A percentile compares a stretch with the other conserved stretches of the same genome.
These are phyloP conservation scores for Rhodotorula glutinis DNA, from an alignment of 1,284 basidiomycete genomes.

Conservation along the genomic window DNA sequence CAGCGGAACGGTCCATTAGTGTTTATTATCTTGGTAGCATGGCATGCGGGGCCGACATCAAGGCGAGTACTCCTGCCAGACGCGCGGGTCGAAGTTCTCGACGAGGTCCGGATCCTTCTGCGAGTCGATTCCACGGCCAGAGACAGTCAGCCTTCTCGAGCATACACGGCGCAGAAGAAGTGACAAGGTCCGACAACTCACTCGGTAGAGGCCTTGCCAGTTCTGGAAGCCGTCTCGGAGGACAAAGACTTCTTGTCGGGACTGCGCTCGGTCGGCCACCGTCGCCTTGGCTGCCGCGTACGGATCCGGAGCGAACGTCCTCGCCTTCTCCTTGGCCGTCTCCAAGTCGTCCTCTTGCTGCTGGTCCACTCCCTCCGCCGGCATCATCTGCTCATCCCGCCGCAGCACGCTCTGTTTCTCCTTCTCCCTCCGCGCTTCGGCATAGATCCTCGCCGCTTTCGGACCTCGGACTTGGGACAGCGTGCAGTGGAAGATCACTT, in stretches of 20 bases:
- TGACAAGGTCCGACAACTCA: slow-evolving; percentile 8
- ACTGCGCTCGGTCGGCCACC: slow-evolving; percentile 14
- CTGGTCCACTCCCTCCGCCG: neutral
- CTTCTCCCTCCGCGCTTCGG: slow-evolving; percentile 39
- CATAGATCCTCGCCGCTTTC: slow-evolving; percentile 48
- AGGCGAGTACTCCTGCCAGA: slow-evolving; percentile 38
- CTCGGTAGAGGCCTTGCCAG: slow-evolving; percentile 46
- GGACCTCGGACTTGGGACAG: slow-evolving; percentile 47
- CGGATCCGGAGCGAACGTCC: slow-evolving; percentile 24
- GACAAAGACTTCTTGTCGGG: slow-evolving; percentile 45
- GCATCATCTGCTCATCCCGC: neutral
- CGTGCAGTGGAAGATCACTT: slow-evolving; percentile 49
- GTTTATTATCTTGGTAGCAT: too few relatives aligned
- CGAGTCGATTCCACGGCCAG: neutral
- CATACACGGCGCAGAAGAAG: neutral
- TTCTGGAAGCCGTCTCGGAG: slow-evolving; percentile 47
- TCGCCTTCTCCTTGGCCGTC: neutral
- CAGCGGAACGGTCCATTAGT: too few relatives aligned
- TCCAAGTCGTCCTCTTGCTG: neutral
- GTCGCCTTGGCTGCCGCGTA: neutral
- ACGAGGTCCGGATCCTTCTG: slow-evolving; percentile 43
- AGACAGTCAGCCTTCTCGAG: neutral
- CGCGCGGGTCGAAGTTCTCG: slow-evolving; percentile 44
- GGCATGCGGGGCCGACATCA: neutral
- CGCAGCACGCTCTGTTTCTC: slow-evolving; percentile 5